A percentile compares a stretch with the other conserved stretches of the same genome.
Conservation (phyloP, 2,329 filamentous ascomycete genomes). For the Xylaria sp. region DNA sequence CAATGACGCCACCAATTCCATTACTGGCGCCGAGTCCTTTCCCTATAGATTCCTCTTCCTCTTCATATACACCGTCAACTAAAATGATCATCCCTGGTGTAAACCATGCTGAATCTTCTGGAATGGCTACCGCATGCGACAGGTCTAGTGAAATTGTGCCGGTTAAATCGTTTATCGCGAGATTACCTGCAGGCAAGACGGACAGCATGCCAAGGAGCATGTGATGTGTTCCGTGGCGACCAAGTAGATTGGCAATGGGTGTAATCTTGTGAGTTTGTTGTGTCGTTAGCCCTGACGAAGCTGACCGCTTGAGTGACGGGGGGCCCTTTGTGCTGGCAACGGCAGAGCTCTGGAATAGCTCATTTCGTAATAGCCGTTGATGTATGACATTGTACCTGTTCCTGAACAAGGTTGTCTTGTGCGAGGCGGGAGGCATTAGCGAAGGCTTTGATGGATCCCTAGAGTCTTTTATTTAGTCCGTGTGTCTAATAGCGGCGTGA, state of each 20-base stretch:
- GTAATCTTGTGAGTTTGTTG: slow-evolving; percentile 87
- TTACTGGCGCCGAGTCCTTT: slow-evolving; percentile 78
- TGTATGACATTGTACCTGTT: slow-evolving; percentile 93
- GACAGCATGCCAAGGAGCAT: slow-evolving; percentile 87
- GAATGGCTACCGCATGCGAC: slow-evolving; percentile 81
- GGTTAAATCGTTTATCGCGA: slow-evolving; percentile 86
- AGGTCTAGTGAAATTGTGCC: slow-evolving; percentile 89
- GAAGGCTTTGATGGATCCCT: slow-evolving; percentile 73
- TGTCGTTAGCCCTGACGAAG: slow-evolving; percentile 61
- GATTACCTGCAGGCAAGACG: slow-evolving; percentile 80
- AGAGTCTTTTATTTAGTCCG: slow-evolving; percentile 35
- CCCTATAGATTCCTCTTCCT: slow-evolving; percentile 79
- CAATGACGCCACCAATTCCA: slow-evolving; percentile 88
- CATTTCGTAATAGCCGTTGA: slow-evolving; percentile 90
- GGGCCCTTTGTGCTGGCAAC: slow-evolving; percentile 69
- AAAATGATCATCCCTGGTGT: slow-evolving; percentile 95
- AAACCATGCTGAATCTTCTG: slow-evolving; percentile 90
- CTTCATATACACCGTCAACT: slow-evolving; percentile 95
- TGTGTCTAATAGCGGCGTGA: background rate
- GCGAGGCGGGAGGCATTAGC: slow-evolving; percentile 77
- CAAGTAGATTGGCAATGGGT: slow-evolving; percentile 78
- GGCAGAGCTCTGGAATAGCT: slow-evolving; percentile 87
- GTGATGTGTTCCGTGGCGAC: slow-evolving; percentile 84
- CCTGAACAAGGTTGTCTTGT: slow-evolving; percentile 87
- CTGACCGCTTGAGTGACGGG: slow-evolving; percentile 66